phyloP scores from a whole-genome alignment of 345 rosid genomes.

The Sisymbrium irio region DNA sequence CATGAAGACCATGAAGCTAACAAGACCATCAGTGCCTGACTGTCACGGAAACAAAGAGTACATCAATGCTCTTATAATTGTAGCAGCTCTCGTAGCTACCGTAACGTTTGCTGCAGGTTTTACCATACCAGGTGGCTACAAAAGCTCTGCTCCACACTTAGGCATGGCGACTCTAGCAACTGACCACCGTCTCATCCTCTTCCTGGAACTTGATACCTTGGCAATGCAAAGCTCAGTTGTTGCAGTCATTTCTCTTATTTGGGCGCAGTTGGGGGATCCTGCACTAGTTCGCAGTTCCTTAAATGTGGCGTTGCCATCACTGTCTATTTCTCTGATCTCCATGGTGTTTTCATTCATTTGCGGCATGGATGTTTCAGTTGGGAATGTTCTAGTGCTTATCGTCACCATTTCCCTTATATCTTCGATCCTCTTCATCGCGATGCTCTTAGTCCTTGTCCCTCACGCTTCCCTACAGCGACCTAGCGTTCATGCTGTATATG shows the following conservation, averaged over 20 bases:
- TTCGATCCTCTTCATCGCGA: neutral
- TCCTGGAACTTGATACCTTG: neutral
- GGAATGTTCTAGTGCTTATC: neutral
- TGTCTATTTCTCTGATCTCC: neutral
- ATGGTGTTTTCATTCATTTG: neutral
- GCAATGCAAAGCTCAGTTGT: neutral
- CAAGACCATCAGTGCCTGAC: neutral
- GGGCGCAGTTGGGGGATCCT: constrained; percentile 2
- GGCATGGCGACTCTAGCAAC: neutral
- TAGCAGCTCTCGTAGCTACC: neutral
- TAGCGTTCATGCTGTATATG: neutral
- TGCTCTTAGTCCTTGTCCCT: neutral
- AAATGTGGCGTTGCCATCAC: neutral
- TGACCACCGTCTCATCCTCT: neutral
- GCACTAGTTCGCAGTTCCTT: neutral
- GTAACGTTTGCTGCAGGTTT: constrained; percentile 4
- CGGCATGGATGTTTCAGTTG: neutral
- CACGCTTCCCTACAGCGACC: neutral
- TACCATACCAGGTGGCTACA: constrained; percentile 8
- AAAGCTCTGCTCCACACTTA: neutral
- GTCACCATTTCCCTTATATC: neutral
- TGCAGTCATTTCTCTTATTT: neutral
- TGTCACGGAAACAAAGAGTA: neutral
- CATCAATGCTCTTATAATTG: neutral
- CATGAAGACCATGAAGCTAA: neutral